Percentiles rank a stretch among this genome's conserved stretches.
These are phyloP conservation scores for Aethionema arabicum DNA, from an alignment of 345 rosid genomes.

Conservation along the genomic window DNA sequence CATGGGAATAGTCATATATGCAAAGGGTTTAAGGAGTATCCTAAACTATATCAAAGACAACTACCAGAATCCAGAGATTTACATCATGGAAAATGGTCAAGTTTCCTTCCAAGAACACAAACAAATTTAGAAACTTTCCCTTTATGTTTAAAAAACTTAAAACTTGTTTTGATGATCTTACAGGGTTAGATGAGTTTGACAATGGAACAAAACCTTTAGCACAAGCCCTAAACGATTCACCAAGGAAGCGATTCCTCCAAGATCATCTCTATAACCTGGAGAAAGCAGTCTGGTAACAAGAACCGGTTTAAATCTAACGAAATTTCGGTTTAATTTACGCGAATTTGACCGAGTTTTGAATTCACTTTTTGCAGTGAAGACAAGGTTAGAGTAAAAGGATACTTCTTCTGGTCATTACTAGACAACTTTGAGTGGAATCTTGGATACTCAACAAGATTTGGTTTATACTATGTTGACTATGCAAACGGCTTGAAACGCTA, in stretches of 20 bases:
- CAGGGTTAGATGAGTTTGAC: constrained; percentile 4
- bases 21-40: not conserved
- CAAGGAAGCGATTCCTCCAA: not conserved
- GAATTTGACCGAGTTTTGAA: too few species aligned
- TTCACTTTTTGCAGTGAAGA: constrained; percentile 2
- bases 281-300: not conserved
- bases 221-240: not conserved
- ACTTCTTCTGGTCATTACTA: not conserved
- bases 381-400: not conserved
- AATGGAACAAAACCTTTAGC: not conserved
- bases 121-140: not conserved
- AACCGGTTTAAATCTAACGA: too few species aligned
- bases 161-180: not conserved
- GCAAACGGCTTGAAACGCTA: constrained; percentile 5
- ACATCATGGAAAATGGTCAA: constrained; percentile 44
- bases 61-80: constrained; percentile 41
- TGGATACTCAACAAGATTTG: not conserved
- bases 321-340: too few species aligned
- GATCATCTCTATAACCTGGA: not conserved
- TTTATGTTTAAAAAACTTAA: not conserved
- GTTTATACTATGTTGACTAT: constrained; percentile 15
- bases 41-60: constrained; percentile 19
- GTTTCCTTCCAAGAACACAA: not conserved
- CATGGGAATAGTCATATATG: not conserved
- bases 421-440: constrained; percentile 6